These are phyloP conservation scores for Solanum paucissectum DNA, from an alignment of 257 asterid genomes.

Conservation along the genomic window DNA sequence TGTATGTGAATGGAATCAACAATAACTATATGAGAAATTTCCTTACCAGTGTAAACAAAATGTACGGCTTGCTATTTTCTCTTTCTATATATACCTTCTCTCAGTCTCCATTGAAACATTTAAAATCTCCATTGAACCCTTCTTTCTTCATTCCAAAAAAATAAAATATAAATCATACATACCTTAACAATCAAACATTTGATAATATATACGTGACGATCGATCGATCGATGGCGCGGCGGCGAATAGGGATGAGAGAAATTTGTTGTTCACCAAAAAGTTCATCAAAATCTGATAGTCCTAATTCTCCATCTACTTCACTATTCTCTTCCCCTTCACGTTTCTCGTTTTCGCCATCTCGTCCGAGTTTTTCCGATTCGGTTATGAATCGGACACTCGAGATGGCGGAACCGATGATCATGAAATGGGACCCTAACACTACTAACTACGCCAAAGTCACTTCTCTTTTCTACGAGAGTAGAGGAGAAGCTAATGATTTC, in stretches of 20 bases:
- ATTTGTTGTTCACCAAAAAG: slow-evolving; percentile 29
- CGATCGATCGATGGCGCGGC: slow-evolving; percentile 15
- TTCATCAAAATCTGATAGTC: neutral
- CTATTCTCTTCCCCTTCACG: slow-evolving; percentile 23
- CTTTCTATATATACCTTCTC: neutral
- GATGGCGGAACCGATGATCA: slow-evolving; percentile 43
- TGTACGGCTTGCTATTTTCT: neutral
- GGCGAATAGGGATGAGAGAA: slow-evolving; percentile 50
- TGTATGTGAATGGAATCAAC: neutral
- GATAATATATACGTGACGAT: neutral
- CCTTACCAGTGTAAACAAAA: neutral
- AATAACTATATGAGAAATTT: neutral
- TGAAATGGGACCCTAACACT: slow-evolving; percentile 57
- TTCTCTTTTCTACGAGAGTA: slow-evolving; percentile 60
- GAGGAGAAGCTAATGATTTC: slow-evolving; percentile 52
- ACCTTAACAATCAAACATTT: neutral
- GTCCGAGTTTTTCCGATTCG: slow-evolving; percentile 50
- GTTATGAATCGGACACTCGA: slow-evolving; percentile 66
- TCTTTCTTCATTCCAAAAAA: neutral
- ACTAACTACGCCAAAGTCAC: slow-evolving; percentile 44
- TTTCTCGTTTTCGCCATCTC: slow-evolving; percentile 32
- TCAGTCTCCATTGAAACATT: neutral
- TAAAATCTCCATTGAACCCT: neutral
- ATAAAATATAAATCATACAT: neutral
- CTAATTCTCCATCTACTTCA: neutral